Percentiles rank a stretch among this genome's conserved stretches.
These are phyloP conservation scores for Corynascus novoguineensis DNA, from an alignment of 495 filamentous ascomycete species.

Conservation along the genomic window DNA sequence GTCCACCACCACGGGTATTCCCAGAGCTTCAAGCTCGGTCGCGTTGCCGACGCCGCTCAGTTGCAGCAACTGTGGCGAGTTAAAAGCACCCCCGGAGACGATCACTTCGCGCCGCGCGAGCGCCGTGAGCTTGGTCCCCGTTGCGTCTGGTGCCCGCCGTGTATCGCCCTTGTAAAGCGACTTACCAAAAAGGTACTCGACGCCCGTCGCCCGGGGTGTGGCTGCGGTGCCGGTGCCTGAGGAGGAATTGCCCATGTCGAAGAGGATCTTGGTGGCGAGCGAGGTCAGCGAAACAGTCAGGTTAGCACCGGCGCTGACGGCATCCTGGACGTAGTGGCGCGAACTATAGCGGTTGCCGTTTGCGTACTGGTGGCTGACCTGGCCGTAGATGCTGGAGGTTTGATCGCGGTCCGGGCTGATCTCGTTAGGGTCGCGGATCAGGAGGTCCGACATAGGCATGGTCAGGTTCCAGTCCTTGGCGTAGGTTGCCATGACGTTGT, in stretches of 20 bases:
- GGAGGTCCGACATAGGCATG: conserved; percentile 24
- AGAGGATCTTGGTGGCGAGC: conserved; percentile 28
- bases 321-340: conserved; percentile 34
- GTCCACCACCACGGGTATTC: background rate
- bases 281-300: conserved; percentile 34
- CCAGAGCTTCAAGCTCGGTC: background rate
- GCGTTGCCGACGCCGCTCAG: conserved; percentile 6
- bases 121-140: background rate
- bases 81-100: conserved; percentile 1
- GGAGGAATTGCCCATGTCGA: background rate
- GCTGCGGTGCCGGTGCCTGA: background rate
- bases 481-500: conserved; percentile 28
- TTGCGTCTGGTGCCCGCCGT: background rate
- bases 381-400: conserved; percentile 31
- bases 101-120: conserved; percentile 3
- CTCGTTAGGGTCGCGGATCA: conserved; percentile 34
- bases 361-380: conserved; percentile 29
- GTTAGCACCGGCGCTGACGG: conserved; percentile 22
- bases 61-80: conserved; percentile 2
- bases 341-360: conserved; percentile 35
- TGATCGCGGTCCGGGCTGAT: conserved; percentile 29
- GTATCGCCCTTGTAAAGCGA: conserved; percentile 1
- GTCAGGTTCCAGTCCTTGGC: conserved; percentile 26
- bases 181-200: conserved; percentile 3
- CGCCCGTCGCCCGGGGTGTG: background rate